Conservation (phyloP, 139 green algal genomes). For the Auxenochlorella protothecoides region DNA sequence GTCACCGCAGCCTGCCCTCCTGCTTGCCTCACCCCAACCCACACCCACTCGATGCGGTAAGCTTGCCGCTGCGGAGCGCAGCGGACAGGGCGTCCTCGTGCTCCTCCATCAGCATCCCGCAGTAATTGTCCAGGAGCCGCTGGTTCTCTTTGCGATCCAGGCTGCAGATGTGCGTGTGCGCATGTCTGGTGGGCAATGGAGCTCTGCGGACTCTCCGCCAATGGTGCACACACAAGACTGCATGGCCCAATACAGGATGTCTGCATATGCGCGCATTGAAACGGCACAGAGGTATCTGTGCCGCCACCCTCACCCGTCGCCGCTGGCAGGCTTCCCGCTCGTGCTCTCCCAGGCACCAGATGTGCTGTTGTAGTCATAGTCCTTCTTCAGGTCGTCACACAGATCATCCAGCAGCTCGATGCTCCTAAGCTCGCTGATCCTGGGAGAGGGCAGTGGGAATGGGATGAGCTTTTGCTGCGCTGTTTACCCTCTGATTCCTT, state of each 20-base stretch:
- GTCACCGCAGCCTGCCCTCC: no score
- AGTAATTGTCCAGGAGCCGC: constrained; percentile 36
- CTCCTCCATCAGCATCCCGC: constrained; percentile 40
- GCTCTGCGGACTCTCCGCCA: background rate
- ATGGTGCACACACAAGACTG: background rate
- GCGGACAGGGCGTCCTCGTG: constrained; percentile 42
- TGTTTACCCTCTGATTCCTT: background rate
- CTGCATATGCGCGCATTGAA: no score
- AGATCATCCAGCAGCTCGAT: constrained; percentile 63
- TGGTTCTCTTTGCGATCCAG: constrained; percentile 11
- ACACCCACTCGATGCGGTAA: background rate
- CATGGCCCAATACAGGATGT: no score
- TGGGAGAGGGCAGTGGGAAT: constrained; percentile 4
- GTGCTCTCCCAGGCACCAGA: constrained; percentile 9
- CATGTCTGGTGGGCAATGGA: background rate
- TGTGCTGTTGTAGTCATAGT: constrained; percentile 13
- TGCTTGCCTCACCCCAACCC: no score
- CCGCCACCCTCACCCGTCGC: no score
- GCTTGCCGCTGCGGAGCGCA: constrained; percentile 22
- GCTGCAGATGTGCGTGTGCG: no score
- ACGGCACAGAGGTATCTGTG: no score
- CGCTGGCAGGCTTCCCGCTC: constrained; percentile 1
- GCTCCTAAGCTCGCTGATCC: constrained; percentile 49
- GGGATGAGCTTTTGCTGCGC: background rate
- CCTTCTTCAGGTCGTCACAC: constrained; percentile 44